These are phyloP conservation scores for Hyaloscypha bicolor DNA, from an alignment of 495 filamentous ascomycete genomes.

Conservation along the genomic window DNA sequence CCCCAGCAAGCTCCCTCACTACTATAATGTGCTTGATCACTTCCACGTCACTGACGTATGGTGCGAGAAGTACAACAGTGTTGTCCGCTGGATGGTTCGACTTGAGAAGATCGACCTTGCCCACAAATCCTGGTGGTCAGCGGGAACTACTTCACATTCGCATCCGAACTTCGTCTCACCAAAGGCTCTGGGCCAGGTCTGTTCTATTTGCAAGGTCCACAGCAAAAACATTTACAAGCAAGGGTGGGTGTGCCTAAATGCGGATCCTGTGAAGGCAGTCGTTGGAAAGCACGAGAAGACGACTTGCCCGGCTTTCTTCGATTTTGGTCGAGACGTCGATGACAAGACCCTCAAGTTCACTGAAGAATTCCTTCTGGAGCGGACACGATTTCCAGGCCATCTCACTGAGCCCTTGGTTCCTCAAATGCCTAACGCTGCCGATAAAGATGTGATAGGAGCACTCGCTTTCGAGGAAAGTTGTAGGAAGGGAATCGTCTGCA, in stretches of 20 bases:
- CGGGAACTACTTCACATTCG: conserved; percentile 34
- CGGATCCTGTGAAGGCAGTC: neutral
- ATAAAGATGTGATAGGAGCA: neutral
- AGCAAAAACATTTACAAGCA: conserved; percentile 44
- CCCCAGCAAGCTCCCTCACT: conserved; percentile 58
- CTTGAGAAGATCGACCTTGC: conserved; percentile 69
- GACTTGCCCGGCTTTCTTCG: conserved; percentile 61
- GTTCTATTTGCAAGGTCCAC: conserved; percentile 25
- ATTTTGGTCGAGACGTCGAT: conserved; percentile 35
- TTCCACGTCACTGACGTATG: conserved; percentile 76
- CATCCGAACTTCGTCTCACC: neutral
- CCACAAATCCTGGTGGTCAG: conserved; percentile 71
- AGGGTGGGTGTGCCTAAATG: conserved; percentile 70
- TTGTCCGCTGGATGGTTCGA: conserved; percentile 58
- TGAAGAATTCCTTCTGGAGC: conserved; percentile 57
- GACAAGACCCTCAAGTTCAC: conserved; percentile 53
- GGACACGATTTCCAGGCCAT: conserved; percentile 28
- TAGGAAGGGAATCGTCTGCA: conserved; percentile 69
- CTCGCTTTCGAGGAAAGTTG: conserved; percentile 42
- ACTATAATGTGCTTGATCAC: conserved; percentile 71
- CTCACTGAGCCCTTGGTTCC: conserved; percentile 44
- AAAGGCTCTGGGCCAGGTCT: conserved; percentile 16
- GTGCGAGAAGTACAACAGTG: conserved; percentile 56
- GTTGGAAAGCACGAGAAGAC: conserved; percentile 33
- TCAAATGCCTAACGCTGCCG: conserved; percentile 23